Base-by-base conservation (phyloP, 2,329 filamentous ascomycete species). In the Blastomyces emzantsi region DNA sequence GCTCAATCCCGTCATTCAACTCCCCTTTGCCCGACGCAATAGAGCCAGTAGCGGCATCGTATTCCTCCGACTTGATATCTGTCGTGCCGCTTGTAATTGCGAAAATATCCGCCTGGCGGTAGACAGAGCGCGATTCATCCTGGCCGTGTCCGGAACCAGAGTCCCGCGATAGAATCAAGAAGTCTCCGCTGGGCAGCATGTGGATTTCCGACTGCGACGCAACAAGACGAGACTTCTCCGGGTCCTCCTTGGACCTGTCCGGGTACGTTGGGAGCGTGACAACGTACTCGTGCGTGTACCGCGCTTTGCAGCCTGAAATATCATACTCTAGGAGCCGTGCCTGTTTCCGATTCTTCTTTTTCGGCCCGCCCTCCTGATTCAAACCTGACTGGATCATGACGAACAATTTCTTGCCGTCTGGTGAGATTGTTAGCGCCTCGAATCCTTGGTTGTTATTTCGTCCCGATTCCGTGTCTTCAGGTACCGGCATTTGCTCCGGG, bases 361-460 rank as follows among this genome's bases (percentile, higher is more conserved):
- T 80, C 56, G 79, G 74, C 11, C 83, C 85, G 55, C 86, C 86
- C 66, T 87, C 84, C 69, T 88, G 85, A 64, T 82, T 80, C 4
- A 85, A 76, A 0, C 87, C 86, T 1, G 84, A 85, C 71, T 92
- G 88, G 28, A 90, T 76, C 63, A 90, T 78, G 1, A 83, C 82
- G 70, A 84, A 90, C 13, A 90, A 77, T 1, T 79, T 83, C 65
- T 83, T 85, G 11, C 87, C 86, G 67, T 88, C 84, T 0, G 81
- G 78, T 3, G 82, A 85, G n/a, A 83, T 74, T 0, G 85, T 87
- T 59, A 91, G 74, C 0, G 85, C 87, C 73, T 91, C 88, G 59
- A 90, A 84, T n/a, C 88, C 88, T 71, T 90, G 87, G 73, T 91
- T 91, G 73, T 91, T 90, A 62, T 81, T 78, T 25, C 88, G 82